Base-by-base conservation (phyloP, 495 filamentous ascomycete genomes). In the Aspergillus sclerotioniger region DNA sequence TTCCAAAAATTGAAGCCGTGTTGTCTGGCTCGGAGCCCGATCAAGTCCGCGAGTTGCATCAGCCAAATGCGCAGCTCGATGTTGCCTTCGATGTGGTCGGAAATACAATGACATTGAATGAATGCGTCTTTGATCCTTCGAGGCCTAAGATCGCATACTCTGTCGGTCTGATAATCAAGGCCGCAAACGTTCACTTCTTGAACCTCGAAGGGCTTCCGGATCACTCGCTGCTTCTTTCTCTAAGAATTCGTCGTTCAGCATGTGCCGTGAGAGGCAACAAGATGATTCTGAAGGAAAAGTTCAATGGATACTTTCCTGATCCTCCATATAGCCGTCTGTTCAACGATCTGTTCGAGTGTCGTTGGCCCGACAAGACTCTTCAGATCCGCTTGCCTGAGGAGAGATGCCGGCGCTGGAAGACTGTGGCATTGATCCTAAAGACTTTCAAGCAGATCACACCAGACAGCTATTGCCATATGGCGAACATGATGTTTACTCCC, bases 161-260 rank as follows among this genome's bases (percentile, higher is more conserved):
- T 10, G 47, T 67, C 48, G 53, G 56, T 51, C 25, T 51, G 44
- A 56, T 12, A 0, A 55, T 67, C 20, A 50, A 60, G 10, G 29
- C 29, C n/a, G 51, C 47, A 16, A 58, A 65, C 44, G 61, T 63
- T 54, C 51, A 47, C 5, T 67, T 74, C 28, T 33, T 63, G 29
- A 71, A 74, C 54, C 61, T 74, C 32, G 51, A 65, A 41, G 71
- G 68, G 9, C 63, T 69, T 6, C 25, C 55, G 3, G 66, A 72
- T 32, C 57, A 63, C 54, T 69, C 68, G 6, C 58, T 74, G 19
- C 53, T 68, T 3, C 57, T 74, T 2, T 59, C 69, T 8, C 6
- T 69, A 7, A 45, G 45, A 13, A 57, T 69, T 16, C 53, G 44
- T 32, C 37, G 31, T 35, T 47, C 59, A 9, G 58, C 60, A 50